phyloP scores from a whole-genome alignment of 1,139 yeast genomes.

The Wickerhamiella infanticola region DNA sequence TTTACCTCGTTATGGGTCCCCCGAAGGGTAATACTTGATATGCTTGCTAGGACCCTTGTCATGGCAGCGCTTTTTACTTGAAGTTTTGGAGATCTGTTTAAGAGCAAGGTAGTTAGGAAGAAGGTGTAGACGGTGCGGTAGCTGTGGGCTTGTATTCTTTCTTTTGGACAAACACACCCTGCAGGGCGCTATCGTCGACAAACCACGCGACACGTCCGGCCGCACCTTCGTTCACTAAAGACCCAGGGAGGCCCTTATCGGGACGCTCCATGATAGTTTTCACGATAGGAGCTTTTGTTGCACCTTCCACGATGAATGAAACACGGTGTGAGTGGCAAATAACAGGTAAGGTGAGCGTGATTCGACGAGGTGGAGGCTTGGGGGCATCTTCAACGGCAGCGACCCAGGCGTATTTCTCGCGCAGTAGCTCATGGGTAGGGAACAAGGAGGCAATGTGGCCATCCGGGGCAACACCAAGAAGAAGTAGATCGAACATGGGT shows the following conservation, averaged over 20 bases:
- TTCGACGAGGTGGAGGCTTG: slow-evolving; percentile 72
- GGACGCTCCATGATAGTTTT: slow-evolving; percentile 94
- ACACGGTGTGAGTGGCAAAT: slow-evolving; percentile 89
- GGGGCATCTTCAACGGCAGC: slow-evolving; percentile 91
- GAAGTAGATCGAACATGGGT: slow-evolving; percentile 81
- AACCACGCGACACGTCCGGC: slow-evolving; percentile 97
- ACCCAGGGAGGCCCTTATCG: slow-evolving; percentile 88
- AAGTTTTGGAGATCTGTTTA: too few relatives aligned
- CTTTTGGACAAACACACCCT: slow-evolving; percentile 64
- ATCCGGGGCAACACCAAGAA: slow-evolving; percentile 96
- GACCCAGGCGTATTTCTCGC: slow-evolving; percentile 93
- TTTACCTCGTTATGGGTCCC: too few relatives aligned
- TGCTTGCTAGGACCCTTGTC: too few relatives aligned
- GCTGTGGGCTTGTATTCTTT: slow-evolving; percentile 44
- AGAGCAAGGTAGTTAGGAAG: neutral
- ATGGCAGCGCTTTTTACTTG: too few relatives aligned
- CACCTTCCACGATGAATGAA: slow-evolving; percentile 88
- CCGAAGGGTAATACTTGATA: too few relatives aligned
- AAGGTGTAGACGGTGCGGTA: neutral
- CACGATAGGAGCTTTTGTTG: slow-evolving; percentile 86
- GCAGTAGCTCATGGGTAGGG: slow-evolving; percentile 76
- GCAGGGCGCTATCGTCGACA: slow-evolving; percentile 89
- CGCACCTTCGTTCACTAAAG: slow-evolving; percentile 88
- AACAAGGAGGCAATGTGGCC: slow-evolving; percentile 94
- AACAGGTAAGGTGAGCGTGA: slow-evolving; percentile 86